Evolutionary conservation across 306 rosid genomes (phyloP).

Genomic region (Pterocarpus macrocarpus): DNA sequence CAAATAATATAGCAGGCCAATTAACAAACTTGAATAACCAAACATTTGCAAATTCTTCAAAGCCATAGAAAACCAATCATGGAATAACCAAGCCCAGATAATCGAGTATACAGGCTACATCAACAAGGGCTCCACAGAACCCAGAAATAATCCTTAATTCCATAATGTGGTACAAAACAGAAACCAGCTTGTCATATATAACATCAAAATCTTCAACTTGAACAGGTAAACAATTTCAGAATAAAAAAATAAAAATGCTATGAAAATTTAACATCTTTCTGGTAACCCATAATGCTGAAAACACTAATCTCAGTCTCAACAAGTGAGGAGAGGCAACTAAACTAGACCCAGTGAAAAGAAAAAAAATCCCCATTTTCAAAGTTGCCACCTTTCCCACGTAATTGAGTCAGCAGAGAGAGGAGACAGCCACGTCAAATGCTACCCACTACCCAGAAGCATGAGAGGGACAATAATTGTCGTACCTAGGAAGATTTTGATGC

Average conservation of each 20-base stretch:
- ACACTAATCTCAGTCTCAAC: background rate
- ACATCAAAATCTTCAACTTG: background rate
- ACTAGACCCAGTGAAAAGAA: background rate
- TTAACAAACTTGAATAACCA: background rate
- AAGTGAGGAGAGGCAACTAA: background rate
- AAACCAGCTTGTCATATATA: background rate
- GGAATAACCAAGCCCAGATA: background rate
- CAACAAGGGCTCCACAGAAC: background rate
- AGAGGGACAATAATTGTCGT: background rate
- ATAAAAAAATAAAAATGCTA: no score
- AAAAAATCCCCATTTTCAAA: background rate
- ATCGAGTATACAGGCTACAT: background rate
- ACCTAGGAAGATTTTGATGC: conserved; percentile 75
- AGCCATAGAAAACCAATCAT: background rate
- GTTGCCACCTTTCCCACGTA: background rate
- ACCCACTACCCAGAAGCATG: no score
- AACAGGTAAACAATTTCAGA: background rate
- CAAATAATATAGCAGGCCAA: background rate
- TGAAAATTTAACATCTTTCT: background rate
- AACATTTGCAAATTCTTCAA: conserved; percentile 7
- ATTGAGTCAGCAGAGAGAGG: background rate
- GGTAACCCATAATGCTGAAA: background rate
- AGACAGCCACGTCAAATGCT: background rate
- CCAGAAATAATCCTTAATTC: background rate
- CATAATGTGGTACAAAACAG: background rate